These are phyloP conservation scores for Gynostemma pentaphyllum DNA, from an alignment of 306 rosid genomes.

Conservation along the genomic window DNA sequence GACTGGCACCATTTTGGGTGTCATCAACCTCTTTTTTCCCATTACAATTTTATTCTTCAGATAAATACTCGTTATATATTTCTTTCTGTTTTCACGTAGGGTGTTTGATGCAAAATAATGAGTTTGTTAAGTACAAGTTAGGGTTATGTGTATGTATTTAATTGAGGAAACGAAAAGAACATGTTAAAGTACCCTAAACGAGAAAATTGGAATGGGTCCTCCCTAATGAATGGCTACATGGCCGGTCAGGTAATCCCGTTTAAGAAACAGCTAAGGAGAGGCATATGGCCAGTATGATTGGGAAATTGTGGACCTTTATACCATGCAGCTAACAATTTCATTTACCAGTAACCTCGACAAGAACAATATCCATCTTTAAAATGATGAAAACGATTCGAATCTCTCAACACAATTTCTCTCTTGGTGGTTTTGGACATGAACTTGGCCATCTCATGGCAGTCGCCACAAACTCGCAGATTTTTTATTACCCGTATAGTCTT, in stretches of 20 bases:
- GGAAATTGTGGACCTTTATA: not conserved
- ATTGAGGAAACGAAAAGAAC: too few relatives aligned
- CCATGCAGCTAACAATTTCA: not conserved
- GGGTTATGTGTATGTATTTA: too few relatives aligned
- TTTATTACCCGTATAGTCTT: constrained; percentile 50
- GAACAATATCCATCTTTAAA: constrained; percentile 52
- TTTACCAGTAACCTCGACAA: constrained; percentile 64
- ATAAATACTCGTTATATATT: too few relatives aligned
- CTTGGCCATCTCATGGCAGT: constrained; percentile 69
- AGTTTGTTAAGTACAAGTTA: too few relatives aligned
- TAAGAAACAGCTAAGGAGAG: too few relatives aligned
- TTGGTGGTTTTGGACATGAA: constrained; percentile 39
- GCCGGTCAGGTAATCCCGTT: too few relatives aligned
- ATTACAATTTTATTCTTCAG: not conserved
- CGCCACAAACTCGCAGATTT: constrained; percentile 65
- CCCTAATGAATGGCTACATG: too few relatives aligned
- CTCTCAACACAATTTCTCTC: constrained; percentile 57
- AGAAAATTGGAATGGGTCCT: too few relatives aligned
- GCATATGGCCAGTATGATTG: not conserved
- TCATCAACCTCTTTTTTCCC: constrained; percentile 1
- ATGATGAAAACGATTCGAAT: constrained; percentile 68
- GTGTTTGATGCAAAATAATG: too few relatives aligned
- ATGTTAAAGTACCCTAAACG: too few relatives aligned
- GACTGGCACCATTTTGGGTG: not conserved
- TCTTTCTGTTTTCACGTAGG: too few relatives aligned